These are phyloP conservation scores for Naganishia cerealis DNA, from an alignment of 1,284 basidiomycete species.

Conservation along the genomic window DNA sequence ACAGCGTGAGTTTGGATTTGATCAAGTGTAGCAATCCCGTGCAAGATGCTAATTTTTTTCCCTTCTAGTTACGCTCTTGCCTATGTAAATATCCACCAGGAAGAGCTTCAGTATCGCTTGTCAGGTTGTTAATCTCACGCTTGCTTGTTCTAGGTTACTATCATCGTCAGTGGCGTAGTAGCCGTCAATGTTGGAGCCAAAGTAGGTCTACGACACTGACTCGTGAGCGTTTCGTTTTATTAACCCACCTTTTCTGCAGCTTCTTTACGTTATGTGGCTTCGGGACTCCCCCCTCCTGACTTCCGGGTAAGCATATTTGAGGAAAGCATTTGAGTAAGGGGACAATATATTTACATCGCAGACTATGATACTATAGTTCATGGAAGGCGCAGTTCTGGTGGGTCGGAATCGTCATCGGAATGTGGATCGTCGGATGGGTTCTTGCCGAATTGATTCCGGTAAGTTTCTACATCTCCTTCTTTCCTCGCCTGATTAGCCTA, in stretches of 20 bases:
- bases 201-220: background rate
- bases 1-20: conserved; percentile 37
- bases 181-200: conserved; percentile 49
- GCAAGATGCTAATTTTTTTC: background rate
- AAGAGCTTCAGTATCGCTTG: background rate
- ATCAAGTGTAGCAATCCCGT: too few species aligned
- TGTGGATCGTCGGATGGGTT: conserved; percentile 48
- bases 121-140: background rate
- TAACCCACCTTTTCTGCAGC: conserved; percentile 10
- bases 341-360: background rate
- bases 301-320: conserved; percentile 32
- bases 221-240: background rate
- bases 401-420: conserved; percentile 44
- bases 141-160: conserved; percentile 45
- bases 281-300: conserved; percentile 44
- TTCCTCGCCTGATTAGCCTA: background rate
- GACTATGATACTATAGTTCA: conserved; percentile 8
- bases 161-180: conserved; percentile 49
- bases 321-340: background rate
- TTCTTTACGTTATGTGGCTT: conserved; percentile 44
- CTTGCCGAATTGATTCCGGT: conserved; percentile 46
- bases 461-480: background rate
- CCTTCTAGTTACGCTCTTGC: conserved; percentile 21
- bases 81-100: conserved; percentile 9
- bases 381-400: conserved; percentile 42